Evolutionary conservation across 257 asterid species (phyloP).

Genomic region (Sherardia arvensis): DNA sequence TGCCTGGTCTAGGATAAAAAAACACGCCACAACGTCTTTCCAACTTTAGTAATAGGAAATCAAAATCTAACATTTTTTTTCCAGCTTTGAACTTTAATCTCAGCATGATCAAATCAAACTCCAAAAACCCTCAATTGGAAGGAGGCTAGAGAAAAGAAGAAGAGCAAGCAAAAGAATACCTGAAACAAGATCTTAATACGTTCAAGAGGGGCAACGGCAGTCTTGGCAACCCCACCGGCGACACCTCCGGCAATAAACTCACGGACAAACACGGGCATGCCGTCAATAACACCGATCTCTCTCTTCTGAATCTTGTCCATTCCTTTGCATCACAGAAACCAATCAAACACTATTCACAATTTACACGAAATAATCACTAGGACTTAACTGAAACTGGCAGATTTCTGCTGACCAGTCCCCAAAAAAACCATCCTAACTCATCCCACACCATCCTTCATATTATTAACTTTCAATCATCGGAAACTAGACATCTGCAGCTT

Average conservation of each 20-base stretch:
- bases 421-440: no score
- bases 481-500: no score
- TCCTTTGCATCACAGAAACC: neutral
- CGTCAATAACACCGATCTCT: slow-evolving; percentile 37
- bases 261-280: slow-evolving; percentile 64
- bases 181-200: slow-evolving; percentile 92
- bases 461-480: no score
- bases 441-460: no score
- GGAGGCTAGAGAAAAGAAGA: neutral
- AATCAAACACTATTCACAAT: no score
- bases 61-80: neutral
- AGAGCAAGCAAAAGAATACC: slow-evolving; percentile 27
- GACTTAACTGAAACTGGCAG: no score
- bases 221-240: slow-evolving; percentile 91
- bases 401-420: no score
- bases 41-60: neutral
- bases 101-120: slow-evolving; percentile 1
- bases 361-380: no score
- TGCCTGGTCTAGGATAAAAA: slow-evolving; percentile 60
- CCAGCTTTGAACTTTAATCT: neutral
- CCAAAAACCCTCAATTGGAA: neutral
- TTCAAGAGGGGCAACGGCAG: slow-evolving; percentile 91
- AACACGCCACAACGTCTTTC: slow-evolving; percentile 1
- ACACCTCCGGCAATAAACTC: slow-evolving; percentile 91
- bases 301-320: slow-evolving; percentile 46